phyloP scores from a whole-genome alignment of 768 basidiomycete genomes.

The Rhizopogon vinicolor region DNA sequence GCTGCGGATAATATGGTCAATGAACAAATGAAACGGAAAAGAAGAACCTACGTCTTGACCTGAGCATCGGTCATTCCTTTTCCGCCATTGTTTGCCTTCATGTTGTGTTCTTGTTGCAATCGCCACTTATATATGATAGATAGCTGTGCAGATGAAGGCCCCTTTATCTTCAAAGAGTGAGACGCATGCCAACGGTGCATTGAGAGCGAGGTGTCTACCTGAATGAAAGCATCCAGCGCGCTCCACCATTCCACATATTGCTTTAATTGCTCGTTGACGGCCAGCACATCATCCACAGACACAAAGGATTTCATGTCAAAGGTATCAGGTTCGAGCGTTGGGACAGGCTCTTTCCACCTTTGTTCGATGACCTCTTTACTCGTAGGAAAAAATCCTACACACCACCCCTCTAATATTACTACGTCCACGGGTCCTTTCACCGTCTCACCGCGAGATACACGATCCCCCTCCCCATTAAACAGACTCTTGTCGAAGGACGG shows the following conservation, averaged over 20 bases:
- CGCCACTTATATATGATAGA: slow-evolving; percentile 83
- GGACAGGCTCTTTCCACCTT: slow-evolving; percentile 39
- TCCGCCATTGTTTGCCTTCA: slow-evolving; percentile 84
- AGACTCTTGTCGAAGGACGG: slow-evolving; percentile 89
- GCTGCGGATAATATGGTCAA: slow-evolving; percentile 29
- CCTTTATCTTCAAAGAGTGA: slow-evolving; percentile 32
- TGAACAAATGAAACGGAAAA: slow-evolving; percentile 2
- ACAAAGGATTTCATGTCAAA: slow-evolving; percentile 33
- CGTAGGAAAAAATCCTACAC: slow-evolving; percentile 79
- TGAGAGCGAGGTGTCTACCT: slow-evolving; percentile 41
- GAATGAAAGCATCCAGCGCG: slow-evolving; percentile 68
- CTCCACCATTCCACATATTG: slow-evolving; percentile 67
- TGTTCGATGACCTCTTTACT: slow-evolving; percentile 41
- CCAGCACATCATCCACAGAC: slow-evolving; percentile 48
- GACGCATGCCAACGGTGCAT: not conserved
- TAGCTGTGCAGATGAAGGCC: slow-evolving; percentile 31
- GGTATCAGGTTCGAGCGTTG: slow-evolving; percentile 17
- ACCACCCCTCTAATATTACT: slow-evolving; percentile 96
- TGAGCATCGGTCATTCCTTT: slow-evolving; percentile 84
- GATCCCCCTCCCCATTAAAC: slow-evolving; percentile 80
- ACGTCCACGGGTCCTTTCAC: slow-evolving; percentile 63
- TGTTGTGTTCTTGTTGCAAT: slow-evolving; percentile 81
- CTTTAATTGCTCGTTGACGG: slow-evolving; percentile 58
- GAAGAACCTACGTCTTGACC: slow-evolving; percentile 45
- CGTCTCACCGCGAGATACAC: slow-evolving; percentile 39